Percentiles rank a stretch among this genome's conserved stretches.
Conservation (phyloP, 2,329 filamentous ascomycete genomes). For the Colletotrichum plurivorum region DNA sequence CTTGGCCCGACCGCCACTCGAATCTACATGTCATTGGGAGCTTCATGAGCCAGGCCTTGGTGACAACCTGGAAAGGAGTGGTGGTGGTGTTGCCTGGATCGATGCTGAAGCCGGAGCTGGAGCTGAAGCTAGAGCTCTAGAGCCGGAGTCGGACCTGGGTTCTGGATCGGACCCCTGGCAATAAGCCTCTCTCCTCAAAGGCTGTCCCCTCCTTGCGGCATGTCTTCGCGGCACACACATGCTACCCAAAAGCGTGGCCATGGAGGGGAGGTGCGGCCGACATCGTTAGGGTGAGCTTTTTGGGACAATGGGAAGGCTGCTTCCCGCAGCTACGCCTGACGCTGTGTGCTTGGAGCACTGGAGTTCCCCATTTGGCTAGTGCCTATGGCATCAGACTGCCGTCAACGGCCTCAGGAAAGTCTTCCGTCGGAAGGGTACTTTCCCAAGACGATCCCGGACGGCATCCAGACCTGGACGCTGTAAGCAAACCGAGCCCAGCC, state of each 20-base stretch:
- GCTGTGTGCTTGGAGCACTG: constrained; percentile 3
- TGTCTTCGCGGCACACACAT: constrained; percentile 34
- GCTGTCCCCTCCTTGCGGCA: constrained; percentile 29
- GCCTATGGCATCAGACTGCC: constrained; percentile 36
- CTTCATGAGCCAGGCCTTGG: too few relatives aligned
- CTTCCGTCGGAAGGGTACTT: not conserved
- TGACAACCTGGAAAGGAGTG: too few relatives aligned
- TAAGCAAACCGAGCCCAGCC: constrained; percentile 26
- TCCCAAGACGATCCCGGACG: constrained; percentile 36
- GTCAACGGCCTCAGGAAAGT: constrained; percentile 38
- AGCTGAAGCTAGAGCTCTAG: not conserved
- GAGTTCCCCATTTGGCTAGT: constrained; percentile 37
- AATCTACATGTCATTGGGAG: too few relatives aligned
- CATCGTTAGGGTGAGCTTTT: constrained; percentile 23
- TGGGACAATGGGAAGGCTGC: constrained; percentile 1
- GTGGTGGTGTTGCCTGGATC: not conserved
- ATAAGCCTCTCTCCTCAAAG: constrained; percentile 28
- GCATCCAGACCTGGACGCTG: constrained; percentile 30
- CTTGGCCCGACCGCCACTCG: not conserved
- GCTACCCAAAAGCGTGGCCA: constrained; percentile 41
- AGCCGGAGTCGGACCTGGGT: constrained; percentile 15
- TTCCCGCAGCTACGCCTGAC: constrained; percentile 15
- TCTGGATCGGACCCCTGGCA: constrained; percentile 25
- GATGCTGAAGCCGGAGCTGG: not conserved
- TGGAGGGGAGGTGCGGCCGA: constrained; percentile 35